Evolutionary conservation across 495 filamentous ascomycete genomes (phyloP).

Genomic region (Daldinia grandis): DNA sequence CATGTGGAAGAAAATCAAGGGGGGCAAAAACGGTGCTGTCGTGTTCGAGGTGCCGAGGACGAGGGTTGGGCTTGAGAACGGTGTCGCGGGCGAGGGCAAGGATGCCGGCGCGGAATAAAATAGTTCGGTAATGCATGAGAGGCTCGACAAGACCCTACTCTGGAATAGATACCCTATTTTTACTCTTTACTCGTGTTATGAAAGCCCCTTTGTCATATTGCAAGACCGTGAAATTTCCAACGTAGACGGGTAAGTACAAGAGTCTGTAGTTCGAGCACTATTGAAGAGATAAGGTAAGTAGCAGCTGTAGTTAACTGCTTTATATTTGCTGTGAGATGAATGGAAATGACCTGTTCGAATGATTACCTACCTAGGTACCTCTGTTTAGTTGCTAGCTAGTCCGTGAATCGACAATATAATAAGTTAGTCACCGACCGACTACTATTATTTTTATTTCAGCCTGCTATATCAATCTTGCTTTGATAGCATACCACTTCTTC

Average conservation of each 20-base stretch:
- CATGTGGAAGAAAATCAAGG: slow-evolving; percentile 69
- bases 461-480: background rate
- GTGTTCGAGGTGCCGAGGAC: slow-evolving; percentile 78
- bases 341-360: too few species aligned
- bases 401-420: too few species aligned
- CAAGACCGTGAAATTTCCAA: background rate
- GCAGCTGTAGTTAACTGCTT: too few species aligned
- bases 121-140: slow-evolving; percentile 23
- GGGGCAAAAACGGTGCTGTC: slow-evolving; percentile 77
- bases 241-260: background rate
- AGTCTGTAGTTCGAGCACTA: too few species aligned
- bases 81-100: slow-evolving; percentile 1
- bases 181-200: slow-evolving; percentile 4
- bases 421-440: too few species aligned
- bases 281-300: too few species aligned
- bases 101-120: slow-evolving; percentile 5
- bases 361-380: too few species aligned
- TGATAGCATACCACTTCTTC: background rate
- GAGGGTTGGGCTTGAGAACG: slow-evolving; percentile 41
- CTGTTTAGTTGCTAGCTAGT: too few species aligned
- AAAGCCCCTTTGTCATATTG: background rate
- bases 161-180: slow-evolving; percentile 41
- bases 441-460: background rate
- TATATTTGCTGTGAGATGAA: too few species aligned
- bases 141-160: slow-evolving; percentile 18